A percentile compares a stretch with the other conserved stretches of the same genome.
Evolutionary conservation across 2,329 filamentous ascomycete species (phyloP).

Genomic region (Aspergillus thermomutatus): DNA sequence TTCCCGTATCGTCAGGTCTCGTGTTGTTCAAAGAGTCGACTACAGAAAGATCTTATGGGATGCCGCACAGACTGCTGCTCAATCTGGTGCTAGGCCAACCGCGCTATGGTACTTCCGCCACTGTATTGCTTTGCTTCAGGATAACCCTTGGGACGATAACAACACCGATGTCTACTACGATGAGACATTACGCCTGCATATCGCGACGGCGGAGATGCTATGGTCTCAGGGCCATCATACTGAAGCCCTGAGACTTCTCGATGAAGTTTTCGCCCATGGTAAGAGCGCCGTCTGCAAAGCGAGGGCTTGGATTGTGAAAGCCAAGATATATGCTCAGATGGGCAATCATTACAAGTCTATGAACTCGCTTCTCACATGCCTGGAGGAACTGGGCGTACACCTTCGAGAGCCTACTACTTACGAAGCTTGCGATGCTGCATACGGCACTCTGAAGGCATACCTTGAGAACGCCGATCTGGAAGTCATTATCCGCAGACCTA

Average conservation of each 20-base stretch:
- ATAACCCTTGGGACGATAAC: constrained; percentile 70
- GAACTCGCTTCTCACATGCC: constrained; percentile 64
- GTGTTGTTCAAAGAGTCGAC: constrained; percentile 57
- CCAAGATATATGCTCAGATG: constrained; percentile 70
- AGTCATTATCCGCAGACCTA: constrained; percentile 35
- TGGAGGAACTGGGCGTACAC: constrained; percentile 65
- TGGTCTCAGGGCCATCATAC: constrained; percentile 71
- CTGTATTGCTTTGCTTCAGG: constrained; percentile 74
- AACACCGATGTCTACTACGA: constrained; percentile 74
- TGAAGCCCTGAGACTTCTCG: constrained; percentile 65
- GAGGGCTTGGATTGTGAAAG: constrained; percentile 77
- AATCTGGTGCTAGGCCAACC: constrained; percentile 78
- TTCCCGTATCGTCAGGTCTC: constrained; percentile 68
- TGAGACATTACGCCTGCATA: constrained; percentile 77
- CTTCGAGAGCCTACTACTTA: constrained; percentile 66
- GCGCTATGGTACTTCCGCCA: constrained; percentile 77
- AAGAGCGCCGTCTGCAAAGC: constrained; percentile 74
- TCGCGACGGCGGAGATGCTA: constrained; percentile 77
- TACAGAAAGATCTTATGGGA: constrained; percentile 76
- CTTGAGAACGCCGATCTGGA: constrained; percentile 57
- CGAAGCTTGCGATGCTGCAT: constrained; percentile 74
- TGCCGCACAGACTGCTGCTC: constrained; percentile 72
- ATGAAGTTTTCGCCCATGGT: constrained; percentile 67
- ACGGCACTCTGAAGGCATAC: constrained; percentile 59
- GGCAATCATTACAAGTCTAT: constrained; percentile 71